These are phyloP conservation scores for Kodamaea laetipori DNA, from an alignment of 805 yeast species.

Conservation along the genomic window DNA sequence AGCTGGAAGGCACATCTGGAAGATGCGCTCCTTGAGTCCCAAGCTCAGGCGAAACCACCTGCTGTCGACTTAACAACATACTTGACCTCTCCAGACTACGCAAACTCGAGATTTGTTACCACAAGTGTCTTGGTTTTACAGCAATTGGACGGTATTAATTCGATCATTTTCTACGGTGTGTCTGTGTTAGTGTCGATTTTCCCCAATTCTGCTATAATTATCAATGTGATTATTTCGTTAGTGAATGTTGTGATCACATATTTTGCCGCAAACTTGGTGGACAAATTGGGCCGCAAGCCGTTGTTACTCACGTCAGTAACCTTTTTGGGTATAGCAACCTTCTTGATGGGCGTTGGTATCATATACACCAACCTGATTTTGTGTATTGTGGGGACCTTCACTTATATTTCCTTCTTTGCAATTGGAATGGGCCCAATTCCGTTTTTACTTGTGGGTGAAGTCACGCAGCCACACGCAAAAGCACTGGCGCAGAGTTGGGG, in stretches of 20 bases:
- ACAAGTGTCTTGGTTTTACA: conserved; percentile 78
- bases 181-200: conserved; percentile 70
- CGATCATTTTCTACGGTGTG: conserved; percentile 92
- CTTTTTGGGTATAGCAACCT: conserved; percentile 67
- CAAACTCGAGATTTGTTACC: conserved; percentile 63
- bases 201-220: conserved; percentile 68
- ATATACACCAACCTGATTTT: conserved; percentile 45
- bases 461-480: conserved; percentile 77
- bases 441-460: conserved; percentile 81
- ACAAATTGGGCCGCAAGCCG: conserved; percentile 72
- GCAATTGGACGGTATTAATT: conserved; percentile 91
- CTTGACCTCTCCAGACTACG: conserved; percentile 51
- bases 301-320: conserved; percentile 65
- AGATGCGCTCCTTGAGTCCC: conserved; percentile 7
- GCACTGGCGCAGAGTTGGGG: conserved; percentile 93
- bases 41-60: conserved; percentile 16
- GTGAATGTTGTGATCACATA: conserved; percentile 76
- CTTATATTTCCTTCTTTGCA: conserved; percentile 84
- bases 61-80: conserved; percentile 43
- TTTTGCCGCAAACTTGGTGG: conserved; percentile 74
- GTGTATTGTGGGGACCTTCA: conserved; percentile 64
- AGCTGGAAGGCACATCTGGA: conserved; percentile 29
- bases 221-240: conserved; percentile 76
- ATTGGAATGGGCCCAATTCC: conserved; percentile 96
- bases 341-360: conserved; percentile 69